phyloP scores from a whole-genome alignment of 2,329 filamentous ascomycete genomes.

The Fusarium anguioides region DNA sequence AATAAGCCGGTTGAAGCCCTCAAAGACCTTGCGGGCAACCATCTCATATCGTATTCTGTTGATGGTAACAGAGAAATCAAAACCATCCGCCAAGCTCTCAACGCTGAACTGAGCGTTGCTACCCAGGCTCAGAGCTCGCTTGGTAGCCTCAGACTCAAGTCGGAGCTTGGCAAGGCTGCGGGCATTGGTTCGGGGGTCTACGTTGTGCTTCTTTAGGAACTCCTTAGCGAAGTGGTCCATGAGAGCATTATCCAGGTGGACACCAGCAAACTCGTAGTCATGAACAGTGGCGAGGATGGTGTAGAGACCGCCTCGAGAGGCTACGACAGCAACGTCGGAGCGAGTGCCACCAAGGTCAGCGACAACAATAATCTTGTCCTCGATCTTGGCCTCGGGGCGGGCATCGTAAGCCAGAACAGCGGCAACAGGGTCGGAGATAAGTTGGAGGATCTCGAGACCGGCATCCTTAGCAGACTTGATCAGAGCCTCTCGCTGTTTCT shows the following conservation, averaged over 20 bases:
- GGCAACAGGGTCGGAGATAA: slow-evolving; percentile 91
- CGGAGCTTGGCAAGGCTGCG: slow-evolving; percentile 91
- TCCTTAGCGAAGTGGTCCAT: slow-evolving; percentile 99
- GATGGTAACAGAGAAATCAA: slow-evolving; percentile 91
- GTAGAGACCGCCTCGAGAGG: slow-evolving; percentile 95
- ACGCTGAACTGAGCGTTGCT: slow-evolving; percentile 91
- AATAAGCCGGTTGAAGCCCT: slow-evolving; percentile 86
- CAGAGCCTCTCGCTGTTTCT: slow-evolving; percentile 86
- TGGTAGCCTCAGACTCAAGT: slow-evolving; percentile 88
- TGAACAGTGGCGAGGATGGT: slow-evolving; percentile 92
- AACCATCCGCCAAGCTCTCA: slow-evolving; percentile 87
- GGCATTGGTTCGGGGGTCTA: slow-evolving; percentile 84
- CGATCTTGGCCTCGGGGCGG: slow-evolving; percentile 75
- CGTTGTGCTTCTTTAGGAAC: slow-evolving; percentile 96
- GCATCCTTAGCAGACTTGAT: slow-evolving; percentile 81
- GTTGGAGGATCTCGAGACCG: slow-evolving; percentile 88
- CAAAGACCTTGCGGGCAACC: slow-evolving; percentile 85
- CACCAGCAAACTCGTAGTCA: slow-evolving; percentile 93
- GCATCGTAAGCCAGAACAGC: slow-evolving; percentile 93
- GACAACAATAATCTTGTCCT: slow-evolving; percentile 92
- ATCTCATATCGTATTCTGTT: slow-evolving; percentile 96
- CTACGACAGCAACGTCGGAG: slow-evolving; percentile 90
- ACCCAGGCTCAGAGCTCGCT: slow-evolving; percentile 90
- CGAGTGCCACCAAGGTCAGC: slow-evolving; percentile 93
- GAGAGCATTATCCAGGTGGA: slow-evolving; percentile 87